Percentiles rank a stretch among this genome's conserved stretches.
Evolutionary conservation across 177 flowering plant genomes (phyloP).

Genomic region (Tripterygium wilfordii): DNA sequence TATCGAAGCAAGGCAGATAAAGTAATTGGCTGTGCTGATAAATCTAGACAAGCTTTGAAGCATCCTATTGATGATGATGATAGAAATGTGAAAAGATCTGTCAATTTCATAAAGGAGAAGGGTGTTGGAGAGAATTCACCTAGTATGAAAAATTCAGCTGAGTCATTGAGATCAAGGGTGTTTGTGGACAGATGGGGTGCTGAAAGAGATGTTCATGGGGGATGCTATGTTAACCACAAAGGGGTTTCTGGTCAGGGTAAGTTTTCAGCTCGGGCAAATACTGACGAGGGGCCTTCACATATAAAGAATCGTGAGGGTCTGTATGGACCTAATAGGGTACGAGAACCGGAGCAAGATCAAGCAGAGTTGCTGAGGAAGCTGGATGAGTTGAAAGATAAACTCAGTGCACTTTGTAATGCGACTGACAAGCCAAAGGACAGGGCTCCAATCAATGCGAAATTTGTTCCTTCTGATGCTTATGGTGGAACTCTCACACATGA

Average conservation of each 20-base stretch:
- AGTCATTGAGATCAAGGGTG: constrained; percentile 11
- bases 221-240: constrained; percentile 15
- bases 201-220: constrained; percentile 22
- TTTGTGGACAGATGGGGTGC: constrained; percentile 8
- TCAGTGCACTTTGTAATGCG: constrained; percentile 35
- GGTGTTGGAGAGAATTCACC: constrained; percentile 16
- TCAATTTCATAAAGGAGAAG: constrained; percentile 8
- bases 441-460: constrained; percentile 22
- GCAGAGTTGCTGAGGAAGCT: constrained; percentile 50
- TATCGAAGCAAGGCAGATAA: constrained; percentile 7
- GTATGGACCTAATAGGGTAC: constrained; percentile 24
- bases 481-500: too few species aligned
- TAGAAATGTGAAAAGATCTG: constrained; percentile 7
- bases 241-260: constrained; percentile 20
- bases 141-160: constrained; percentile 5
- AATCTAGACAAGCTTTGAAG: constrained; percentile 16
- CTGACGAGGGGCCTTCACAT: constrained; percentile 48
- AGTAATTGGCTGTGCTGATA: constrained; percentile 14
- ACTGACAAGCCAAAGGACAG: constrained; percentile 30
- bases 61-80: constrained; percentile 18
- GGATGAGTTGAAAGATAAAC: constrained; percentile 49
- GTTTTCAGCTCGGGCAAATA: constrained; percentile 17
- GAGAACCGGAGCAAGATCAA: constrained; percentile 40
- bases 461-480: constrained; percentile 25
- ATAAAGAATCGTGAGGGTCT: constrained; percentile 7